A percentile compares a stretch with the other conserved stretches of the same genome.
These are phyloP conservation scores for Phytopythium cucurbitacearum DNA, from an alignment of 352 stramenopile genomes.

Conservation along the genomic window DNA sequence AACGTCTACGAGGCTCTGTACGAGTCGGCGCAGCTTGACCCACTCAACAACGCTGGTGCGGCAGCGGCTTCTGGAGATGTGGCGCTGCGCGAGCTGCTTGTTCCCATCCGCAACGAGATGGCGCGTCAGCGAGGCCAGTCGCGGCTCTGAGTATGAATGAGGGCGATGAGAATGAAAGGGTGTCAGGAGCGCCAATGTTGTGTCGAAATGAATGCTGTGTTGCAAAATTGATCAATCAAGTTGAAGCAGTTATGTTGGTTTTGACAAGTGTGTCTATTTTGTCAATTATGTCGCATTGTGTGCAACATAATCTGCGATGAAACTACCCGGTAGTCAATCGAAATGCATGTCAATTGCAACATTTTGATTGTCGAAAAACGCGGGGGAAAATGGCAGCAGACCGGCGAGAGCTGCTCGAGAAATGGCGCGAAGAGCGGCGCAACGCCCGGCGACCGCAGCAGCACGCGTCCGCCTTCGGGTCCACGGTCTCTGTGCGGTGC, in stretches of 20 bases:
- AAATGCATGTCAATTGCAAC: no score
- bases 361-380: neutral
- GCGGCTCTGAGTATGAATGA: slow-evolving; percentile 20
- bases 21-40: slow-evolving; percentile 51
- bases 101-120: slow-evolving; percentile 55
- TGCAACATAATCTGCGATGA: no score
- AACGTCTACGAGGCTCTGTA: slow-evolving; percentile 74
- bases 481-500: neutral
- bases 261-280: no score
- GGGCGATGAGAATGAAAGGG: neutral
- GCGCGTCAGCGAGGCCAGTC: slow-evolving; percentile 15
- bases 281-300: no score
- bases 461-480: neutral
- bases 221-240: no score
- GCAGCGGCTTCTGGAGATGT: slow-evolving; percentile 41
- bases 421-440: slow-evolving; percentile 52
- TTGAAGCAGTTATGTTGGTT: no score
- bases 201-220: neutral
- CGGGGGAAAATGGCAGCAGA: slow-evolving; percentile 42
- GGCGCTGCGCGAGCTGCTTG: slow-evolving; percentile 53
- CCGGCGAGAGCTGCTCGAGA: slow-evolving; percentile 54
- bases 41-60: slow-evolving; percentile 33
- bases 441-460: slow-evolving; percentile 6
- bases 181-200: neutral
- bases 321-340: slow-evolving; percentile 1